Conservation (phyloP, 805 yeast genomes). For the Pichia cephalocereana region DNA sequence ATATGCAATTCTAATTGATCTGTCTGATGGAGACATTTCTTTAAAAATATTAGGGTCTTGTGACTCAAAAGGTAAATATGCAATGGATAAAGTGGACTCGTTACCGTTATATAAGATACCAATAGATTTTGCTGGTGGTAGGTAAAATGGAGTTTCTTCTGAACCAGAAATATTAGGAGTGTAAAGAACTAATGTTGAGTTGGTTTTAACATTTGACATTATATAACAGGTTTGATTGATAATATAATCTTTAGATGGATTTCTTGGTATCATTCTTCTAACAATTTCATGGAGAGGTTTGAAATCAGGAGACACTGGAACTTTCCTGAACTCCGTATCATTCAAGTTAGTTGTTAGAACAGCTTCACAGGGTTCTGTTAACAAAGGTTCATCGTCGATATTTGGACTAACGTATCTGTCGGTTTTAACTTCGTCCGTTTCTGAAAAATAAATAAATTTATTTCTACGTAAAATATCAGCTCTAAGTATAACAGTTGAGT, state of each 20-base stretch:
- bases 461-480: conserved; percentile 68
- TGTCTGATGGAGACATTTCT: conserved; percentile 35
- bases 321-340: conserved; percentile 33
- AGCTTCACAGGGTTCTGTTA: conserved; percentile 17
- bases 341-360: conserved; percentile 25
- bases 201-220: conserved; percentile 26
- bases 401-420: conserved; percentile 20
- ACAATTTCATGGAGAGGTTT: conserved; percentile 45
- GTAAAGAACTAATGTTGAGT: conserved; percentile 55
- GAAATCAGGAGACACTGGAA: conserved; percentile 23
- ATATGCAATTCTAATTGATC: conserved; percentile 75
- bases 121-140: conserved; percentile 78
- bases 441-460: conserved; percentile 28
- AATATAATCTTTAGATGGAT: conserved; percentile 74
- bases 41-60: conserved; percentile 21
- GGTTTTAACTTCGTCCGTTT: conserved; percentile 19
- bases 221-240: conserved; percentile 78
- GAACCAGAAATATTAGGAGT: conserved; percentile 58
- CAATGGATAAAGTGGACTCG: conserved; percentile 48
- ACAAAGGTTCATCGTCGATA: conserved; percentile 25
- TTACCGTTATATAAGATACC: conserved; percentile 48
- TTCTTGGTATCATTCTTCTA: conserved; percentile 86
- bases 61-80: conserved; percentile 56
- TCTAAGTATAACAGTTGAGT: conserved; percentile 82
- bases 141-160: conserved; percentile 72